Base-by-base conservation (phyloP, 371 early-diverging fungal genomes). In the Amoeboaphelidium occidentale region DNA sequence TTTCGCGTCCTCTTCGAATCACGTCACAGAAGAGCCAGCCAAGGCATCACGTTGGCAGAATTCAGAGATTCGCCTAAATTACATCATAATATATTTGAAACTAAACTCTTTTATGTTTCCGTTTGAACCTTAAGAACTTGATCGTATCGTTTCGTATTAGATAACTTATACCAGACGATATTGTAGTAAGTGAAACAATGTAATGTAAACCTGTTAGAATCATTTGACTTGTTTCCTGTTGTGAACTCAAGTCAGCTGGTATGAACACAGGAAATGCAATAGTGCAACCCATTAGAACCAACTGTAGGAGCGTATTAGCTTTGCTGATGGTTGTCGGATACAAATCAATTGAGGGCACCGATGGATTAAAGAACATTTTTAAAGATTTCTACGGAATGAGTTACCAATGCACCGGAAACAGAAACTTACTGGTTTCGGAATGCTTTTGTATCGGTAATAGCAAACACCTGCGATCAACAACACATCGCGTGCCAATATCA, bases 341-440 rank as follows among this genome's bases (percentile, higher is more conserved):
- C 3, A 93, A 86, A 61, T 90, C 87, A 1, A 84, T 86, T 1
- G 89, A 83, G 4, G 89, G 85, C 25, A 89, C 76, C 3, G 84
- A 71, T 6, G 84, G 68, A 58, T 94, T 87, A 67, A 78, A 91
- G 57, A 84, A 94, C 21, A 88, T 70, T 2, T 53, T 50, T 42
- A 79, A 59, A 2, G 92, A 87, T 72, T 83, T 89, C 75, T 78
- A 56, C 43, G 27, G 25, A 17, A 39, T 52, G 23, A 23, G 24
- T 20, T 20, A 25, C 21, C 21, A 27, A 39, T 10, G 45, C 6
- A 17, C 4, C 10, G 2, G 1, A 20, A 20, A 6, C 4, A 12
- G 14, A 2, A 0, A 56, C 66, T 61, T 70, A 81, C 83, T 23
- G 96, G 96, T 48, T 70, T 71, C 0, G 90, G 83, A 27, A 94